phyloP scores from a whole-genome alignment of 352 stramenopile genomes.

The Phytophthora meadii region DNA sequence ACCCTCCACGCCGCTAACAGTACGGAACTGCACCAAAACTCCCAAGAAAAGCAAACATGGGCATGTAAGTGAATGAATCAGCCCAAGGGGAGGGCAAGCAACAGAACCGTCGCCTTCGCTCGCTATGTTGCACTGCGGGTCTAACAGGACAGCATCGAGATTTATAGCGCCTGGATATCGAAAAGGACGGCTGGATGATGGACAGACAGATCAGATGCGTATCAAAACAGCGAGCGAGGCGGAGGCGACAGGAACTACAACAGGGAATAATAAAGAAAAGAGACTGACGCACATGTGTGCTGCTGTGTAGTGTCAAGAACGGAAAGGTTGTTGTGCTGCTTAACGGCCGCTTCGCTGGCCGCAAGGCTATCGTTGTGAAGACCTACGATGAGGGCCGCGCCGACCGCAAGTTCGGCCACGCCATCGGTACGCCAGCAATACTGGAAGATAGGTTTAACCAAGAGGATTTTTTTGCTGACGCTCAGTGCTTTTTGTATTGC shows the following conservation, averaged over 20 bases:
- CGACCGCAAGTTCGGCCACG: slow-evolving; percentile 98
- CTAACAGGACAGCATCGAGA: no score
- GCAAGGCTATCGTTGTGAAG: slow-evolving; percentile 99
- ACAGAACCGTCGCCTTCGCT: slow-evolving; percentile 1
- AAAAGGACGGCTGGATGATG: not conserved
- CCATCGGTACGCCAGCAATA: slow-evolving; percentile 76
- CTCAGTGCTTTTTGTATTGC: slow-evolving; percentile 3
- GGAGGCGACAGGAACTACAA: slow-evolving; percentile 9
- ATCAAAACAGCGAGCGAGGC: slow-evolving; percentile 2
- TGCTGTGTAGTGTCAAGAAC: slow-evolving; percentile 92
- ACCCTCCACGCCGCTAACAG: slow-evolving; percentile 46
- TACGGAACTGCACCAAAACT: slow-evolving; percentile 90
- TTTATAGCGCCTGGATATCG: no score
- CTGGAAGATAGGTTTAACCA: not conserved
- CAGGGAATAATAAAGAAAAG: slow-evolving; percentile 3
- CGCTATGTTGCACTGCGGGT: not conserved
- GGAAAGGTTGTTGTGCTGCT: slow-evolving; percentile 99
- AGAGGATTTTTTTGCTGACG: slow-evolving; percentile 2
- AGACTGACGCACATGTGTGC: slow-evolving; percentile 23
- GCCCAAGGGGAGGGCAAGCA: not conserved
- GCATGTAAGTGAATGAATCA: slow-evolving; percentile 74
- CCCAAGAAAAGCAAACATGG: slow-evolving; percentile 82
- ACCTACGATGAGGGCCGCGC: slow-evolving; percentile 96
- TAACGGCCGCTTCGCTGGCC: slow-evolving; percentile 98
- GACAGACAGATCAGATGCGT: slow-evolving; percentile 25